Base-by-base conservation (phyloP, 2,329 filamentous ascomycete species). In the Exophiala viscosa region DNA sequence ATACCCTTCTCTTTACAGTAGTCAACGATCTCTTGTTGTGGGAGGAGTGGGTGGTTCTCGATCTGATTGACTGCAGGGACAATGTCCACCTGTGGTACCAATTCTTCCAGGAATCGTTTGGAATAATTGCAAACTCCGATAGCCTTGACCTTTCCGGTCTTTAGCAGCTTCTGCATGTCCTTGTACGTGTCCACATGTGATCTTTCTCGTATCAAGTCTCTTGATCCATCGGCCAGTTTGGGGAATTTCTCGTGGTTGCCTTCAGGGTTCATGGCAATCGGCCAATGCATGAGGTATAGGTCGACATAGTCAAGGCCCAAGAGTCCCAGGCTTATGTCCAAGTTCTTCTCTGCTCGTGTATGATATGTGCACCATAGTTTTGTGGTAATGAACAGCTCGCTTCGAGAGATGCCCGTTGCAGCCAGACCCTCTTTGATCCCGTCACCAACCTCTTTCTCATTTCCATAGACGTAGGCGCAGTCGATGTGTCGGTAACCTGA, bases 201-300 rank as follows among this genome's bases (percentile, higher is more conserved):
- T 40, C 60, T 33, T 20, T 57, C 72, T 32, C 77, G 75, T 32
- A 79, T 67, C 49, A 74, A 73, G 61, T 80, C 77, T 52, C 74
- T 68, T 15, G 74, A 65, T 10, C 70, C 74, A 4, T 71, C 63
- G 8, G 68, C 62, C 11, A 67, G 62, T 45, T 74, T 76, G 13
- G 72, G 74, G 39, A 63, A 62, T 17, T 71, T 64, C 52, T 68
- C 67, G 74, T 18, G 77, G 76, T 55, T 79, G 72, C 47, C 71
- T 55, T 17, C 74, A 65, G 34, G 70, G 66, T 43, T 77, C 73
- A 48, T 73, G 72, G 65, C 54, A 76, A 82, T 2, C 76, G 72
- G 81, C 76, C 78, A 88, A 69, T 87, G 85, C 65, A 90, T 86
- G 53, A 88, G 75, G 67, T 81, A 87, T 7, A 88, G 73, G 65